Evolutionary conservation across 2,329 filamentous ascomycete species (phyloP).

Genomic region (Trichoderma oligosporum): DNA sequence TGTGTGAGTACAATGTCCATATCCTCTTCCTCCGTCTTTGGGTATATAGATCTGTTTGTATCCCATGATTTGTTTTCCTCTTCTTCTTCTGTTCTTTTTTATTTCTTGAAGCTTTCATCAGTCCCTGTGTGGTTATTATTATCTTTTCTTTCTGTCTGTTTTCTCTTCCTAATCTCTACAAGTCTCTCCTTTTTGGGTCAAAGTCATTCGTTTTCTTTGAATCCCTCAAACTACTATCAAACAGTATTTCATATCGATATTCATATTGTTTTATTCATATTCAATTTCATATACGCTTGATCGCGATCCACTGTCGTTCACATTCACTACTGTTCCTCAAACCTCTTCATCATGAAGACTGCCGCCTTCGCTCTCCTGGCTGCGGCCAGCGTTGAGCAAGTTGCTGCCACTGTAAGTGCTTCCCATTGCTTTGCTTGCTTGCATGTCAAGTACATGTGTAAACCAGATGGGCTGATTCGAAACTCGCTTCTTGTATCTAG

Average conservation of each 20-base stretch:
- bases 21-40: conserved; percentile 12
- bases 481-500: not conserved
- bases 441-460: no score
- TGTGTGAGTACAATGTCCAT: not conserved
- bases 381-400: conserved; percentile 49
- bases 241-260: conserved; percentile 24
- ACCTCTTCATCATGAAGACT: conserved; percentile 48
- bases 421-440: not conserved
- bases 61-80: not conserved
- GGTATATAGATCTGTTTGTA: conserved; percentile 30
- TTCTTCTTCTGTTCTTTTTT: not conserved
- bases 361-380: conserved; percentile 44
- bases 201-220: conserved; percentile 58
- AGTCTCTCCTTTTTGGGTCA: conserved; percentile 35
- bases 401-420: conserved; percentile 42
- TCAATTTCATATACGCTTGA: conserved; percentile 18
- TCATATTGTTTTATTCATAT: conserved; percentile 23
- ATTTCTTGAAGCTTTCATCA: not conserved
- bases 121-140: conserved; percentile 12
- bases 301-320: not conserved
- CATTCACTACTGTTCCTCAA: conserved; percentile 19
- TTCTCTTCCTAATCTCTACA: not conserved
- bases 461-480: no score
- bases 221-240: conserved; percentile 30
- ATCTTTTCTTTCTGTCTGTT: not conserved